These are phyloP conservation scores for Monosporascus sp. DNA, from an alignment of 2,329 filamentous ascomycete genomes.

Conservation along the genomic window DNA sequence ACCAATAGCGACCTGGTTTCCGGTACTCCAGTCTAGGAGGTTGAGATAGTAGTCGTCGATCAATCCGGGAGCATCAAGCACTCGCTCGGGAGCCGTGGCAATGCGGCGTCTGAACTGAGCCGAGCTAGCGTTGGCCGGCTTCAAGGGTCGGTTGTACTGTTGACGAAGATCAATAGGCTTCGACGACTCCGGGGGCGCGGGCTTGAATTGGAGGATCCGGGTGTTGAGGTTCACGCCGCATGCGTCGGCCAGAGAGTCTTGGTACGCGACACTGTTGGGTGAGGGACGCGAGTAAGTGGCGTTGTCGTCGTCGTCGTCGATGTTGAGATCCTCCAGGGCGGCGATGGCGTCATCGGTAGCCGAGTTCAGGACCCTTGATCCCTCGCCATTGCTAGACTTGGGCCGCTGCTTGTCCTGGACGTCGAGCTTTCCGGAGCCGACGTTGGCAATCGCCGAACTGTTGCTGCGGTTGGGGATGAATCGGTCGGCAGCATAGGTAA, in stretches of 20 bases:
- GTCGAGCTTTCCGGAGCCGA: conserved; percentile 78
- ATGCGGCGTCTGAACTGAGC: conserved; percentile 89
- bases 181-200: conserved; percentile 92
- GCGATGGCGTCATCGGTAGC: conserved; percentile 75
- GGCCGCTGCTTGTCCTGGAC: conserved; percentile 62
- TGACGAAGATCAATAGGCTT: conserved; percentile 96
- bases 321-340: conserved; percentile 72
- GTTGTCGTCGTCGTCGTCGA: conserved; percentile 67
- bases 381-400: conserved; percentile 65
- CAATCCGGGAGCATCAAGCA: conserved; percentile 90
- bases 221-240: conserved; percentile 92
- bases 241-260: conserved; percentile 82
- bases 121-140: conserved; percentile 64
- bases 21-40: conserved; percentile 94
- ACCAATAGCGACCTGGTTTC: conserved; percentile 96
- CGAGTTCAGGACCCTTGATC: conserved; percentile 69
- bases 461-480: conserved; percentile 94
- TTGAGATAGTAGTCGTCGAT: conserved; percentile 99
- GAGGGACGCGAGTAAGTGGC: conserved; percentile 70
- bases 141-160: conserved; percentile 96
- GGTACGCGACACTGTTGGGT: conserved; percentile 83
- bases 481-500: conserved; percentile 77
- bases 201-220: conserved; percentile 97
- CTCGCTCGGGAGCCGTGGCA: conserved; percentile 89
- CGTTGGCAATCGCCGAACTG: conserved; percentile 81